Conservation (phyloP, 495 filamentous ascomycete species). For the Cercophora samala region DNA sequence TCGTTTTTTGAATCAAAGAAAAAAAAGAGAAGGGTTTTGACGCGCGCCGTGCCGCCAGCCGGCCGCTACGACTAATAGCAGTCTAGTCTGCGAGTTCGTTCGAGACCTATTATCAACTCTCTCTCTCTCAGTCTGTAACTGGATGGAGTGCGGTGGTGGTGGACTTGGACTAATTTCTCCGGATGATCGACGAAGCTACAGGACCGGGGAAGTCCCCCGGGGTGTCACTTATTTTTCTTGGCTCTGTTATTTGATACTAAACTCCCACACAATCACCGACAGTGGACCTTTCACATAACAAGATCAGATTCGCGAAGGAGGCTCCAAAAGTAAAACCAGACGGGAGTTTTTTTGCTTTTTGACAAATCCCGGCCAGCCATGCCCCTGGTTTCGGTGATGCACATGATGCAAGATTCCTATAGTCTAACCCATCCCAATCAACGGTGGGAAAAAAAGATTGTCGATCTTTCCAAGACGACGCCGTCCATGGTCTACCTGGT, state of each 20-base stretch:
- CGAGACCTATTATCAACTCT: too few species aligned
- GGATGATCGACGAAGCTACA: slow-evolving; percentile 4
- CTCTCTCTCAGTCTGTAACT: neutral
- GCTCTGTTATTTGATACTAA: neutral
- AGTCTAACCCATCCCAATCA: neutral
- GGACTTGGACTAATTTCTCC: slow-evolving; percentile 4
- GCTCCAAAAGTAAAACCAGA: neutral
- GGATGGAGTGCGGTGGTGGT: neutral
- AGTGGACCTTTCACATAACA: neutral
- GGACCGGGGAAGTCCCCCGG: neutral
- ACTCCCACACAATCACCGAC: neutral
- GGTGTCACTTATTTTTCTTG: neutral
- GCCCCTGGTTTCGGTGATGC: neutral
- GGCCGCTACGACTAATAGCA: neutral
- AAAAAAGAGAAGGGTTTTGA: neutral
- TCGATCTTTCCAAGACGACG: neutral
- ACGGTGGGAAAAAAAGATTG: neutral
- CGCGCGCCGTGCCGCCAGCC: neutral
- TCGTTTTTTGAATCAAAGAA: neutral
- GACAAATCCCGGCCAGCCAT: neutral
- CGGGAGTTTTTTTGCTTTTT: neutral
- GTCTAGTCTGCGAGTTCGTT: neutral
- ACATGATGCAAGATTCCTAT: neutral
- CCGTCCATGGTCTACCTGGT: neutral
- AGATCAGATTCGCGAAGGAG: neutral